Base-by-base conservation (phyloP, 2,329 filamentous ascomycete genomes). In the Coniochaeta hoffmannii region DNA sequence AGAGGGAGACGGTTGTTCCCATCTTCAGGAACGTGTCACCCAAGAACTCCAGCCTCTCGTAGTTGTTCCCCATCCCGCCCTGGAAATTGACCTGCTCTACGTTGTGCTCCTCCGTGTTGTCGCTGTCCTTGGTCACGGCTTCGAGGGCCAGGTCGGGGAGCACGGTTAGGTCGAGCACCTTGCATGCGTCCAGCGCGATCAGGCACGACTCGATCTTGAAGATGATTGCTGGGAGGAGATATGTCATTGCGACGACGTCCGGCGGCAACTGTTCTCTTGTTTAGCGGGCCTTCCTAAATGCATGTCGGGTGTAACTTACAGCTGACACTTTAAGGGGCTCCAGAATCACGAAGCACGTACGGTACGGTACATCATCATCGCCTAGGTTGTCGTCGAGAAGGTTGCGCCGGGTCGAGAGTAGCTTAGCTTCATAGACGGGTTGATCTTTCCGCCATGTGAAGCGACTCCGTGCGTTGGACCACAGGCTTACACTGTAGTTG, bases 1-100 rank as follows among this genome's bases (percentile, higher is more conserved):
- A 97, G 0, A 96, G 76, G 0, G 91, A 86, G 54, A 99, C 91
- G 0, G 92, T 93, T 0, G 93, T 97, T 11, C 89, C 90, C 86
- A 97, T 93, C 71, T 99, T 99, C 57, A 99, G 77, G 64, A 97
- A 96, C 32, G 87, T 89, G 68, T 99, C 94, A 0, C 94, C 94
- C 2, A 97, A 78, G 57, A 97, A 96, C 65, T 99, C 94, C 0
- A 97, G 78, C 12, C 94, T 83, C 69, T 99, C 94, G 64, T 99
- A 99, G 63, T 97, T 97, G 36, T 86, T 87, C 1, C 91, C 90
- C 90, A 96, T 96, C 2, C 91, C 92, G 50, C 81, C 76, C 62
- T 91, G 88, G 50, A 92, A 85, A 61, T 91, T 89, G 53, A 90
- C 71, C 36, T 88, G 82, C 56, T 87, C 78, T 32, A 80, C 75